These are phyloP conservation scores for Fusarium oxysporum DNA, from an alignment of 2,329 filamentous ascomycete species.

Conservation along the genomic window DNA sequence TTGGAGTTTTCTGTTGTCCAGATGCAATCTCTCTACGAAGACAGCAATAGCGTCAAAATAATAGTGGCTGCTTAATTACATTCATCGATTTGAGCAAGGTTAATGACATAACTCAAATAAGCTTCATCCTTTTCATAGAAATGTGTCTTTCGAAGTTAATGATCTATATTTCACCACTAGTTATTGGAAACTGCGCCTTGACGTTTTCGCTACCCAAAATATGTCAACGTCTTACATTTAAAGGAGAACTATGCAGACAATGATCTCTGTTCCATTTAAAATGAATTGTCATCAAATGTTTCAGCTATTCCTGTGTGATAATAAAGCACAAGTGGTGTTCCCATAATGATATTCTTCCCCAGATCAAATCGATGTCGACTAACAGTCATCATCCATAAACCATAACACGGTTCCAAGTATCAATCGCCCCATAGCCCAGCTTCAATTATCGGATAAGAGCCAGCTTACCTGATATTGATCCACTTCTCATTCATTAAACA, in stretches of 20 bases:
- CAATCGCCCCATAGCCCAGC: too few relatives aligned
- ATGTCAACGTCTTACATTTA: too few relatives aligned
- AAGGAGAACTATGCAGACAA: background rate
- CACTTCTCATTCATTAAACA: background rate
- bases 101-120: too few relatives aligned
- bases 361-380: background rate
- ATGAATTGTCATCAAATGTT: too few relatives aligned
- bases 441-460: background rate
- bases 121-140: background rate
- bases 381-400: too few relatives aligned
- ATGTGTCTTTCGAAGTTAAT: background rate
- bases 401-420: fast-evolving
- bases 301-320: too few relatives aligned
- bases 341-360: background rate
- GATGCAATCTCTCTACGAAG: background rate
- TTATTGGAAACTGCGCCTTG: too few relatives aligned
- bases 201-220: background rate
- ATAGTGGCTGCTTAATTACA: fast-evolving
- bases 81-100: fast-evolving
- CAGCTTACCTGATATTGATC: background rate
- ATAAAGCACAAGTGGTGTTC: background rate
- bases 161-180: fast-evolving
- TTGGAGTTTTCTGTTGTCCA: too few relatives aligned
- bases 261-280: background rate
- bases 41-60: background rate